These are phyloP conservation scores for Stromatinia cepivora DNA, from an alignment of 2,329 filamentous ascomycete genomes.

Conservation along the genomic window DNA sequence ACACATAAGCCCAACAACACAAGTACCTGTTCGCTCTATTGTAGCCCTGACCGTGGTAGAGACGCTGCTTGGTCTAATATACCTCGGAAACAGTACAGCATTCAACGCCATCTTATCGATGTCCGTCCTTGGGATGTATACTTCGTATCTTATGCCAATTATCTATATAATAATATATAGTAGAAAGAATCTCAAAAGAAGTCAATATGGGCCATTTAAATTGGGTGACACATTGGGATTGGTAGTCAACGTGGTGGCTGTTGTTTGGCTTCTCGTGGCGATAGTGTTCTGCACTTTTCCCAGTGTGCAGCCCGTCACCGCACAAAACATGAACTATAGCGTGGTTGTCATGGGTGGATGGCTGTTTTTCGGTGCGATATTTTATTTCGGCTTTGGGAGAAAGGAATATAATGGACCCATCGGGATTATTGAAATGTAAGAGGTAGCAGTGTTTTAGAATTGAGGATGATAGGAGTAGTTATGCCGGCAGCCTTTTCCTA, in stretches of 20 bases:
- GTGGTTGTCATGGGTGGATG: constrained; percentile 47
- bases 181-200: constrained; percentile 35
- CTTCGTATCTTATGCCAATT: constrained; percentile 47
- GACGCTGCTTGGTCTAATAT: constrained; percentile 49
- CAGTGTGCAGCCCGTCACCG: constrained; percentile 44
- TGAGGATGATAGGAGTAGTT: neutral
- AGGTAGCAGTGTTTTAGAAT: neutral
- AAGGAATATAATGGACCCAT: constrained; percentile 37
- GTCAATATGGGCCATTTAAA: constrained; percentile 34
- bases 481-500: neutral
- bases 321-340: constrained; percentile 50
- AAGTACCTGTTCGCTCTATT: constrained; percentile 45
- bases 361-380: constrained; percentile 42
- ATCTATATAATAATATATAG: constrained; percentile 44
- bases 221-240: constrained; percentile 42
- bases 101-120: constrained; percentile 51
- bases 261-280: constrained; percentile 48
- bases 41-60: constrained; percentile 47
- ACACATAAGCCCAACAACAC: constrained; percentile 37
- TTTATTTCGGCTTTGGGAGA: constrained; percentile 40
- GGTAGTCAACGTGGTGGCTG: constrained; percentile 45
- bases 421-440: constrained; percentile 10
- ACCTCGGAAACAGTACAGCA: constrained; percentile 49
- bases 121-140: constrained; percentile 47
- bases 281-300: constrained; percentile 51